Conservation (phyloP, 768 basidiomycete species). For the Sporobolomyces pararoseus region DNA sequence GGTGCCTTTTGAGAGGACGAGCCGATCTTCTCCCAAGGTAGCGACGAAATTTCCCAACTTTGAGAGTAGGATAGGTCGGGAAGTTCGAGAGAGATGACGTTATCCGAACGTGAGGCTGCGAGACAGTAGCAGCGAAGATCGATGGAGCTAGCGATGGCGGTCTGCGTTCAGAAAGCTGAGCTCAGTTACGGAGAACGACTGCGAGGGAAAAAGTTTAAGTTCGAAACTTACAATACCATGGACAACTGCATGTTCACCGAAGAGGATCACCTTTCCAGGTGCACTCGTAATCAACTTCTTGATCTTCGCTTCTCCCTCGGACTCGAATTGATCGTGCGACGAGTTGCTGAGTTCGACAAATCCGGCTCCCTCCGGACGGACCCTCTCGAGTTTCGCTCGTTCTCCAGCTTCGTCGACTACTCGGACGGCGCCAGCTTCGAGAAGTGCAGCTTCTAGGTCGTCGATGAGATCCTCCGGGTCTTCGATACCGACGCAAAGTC, state of each 20-base stretch:
- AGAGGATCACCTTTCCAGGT: constrained; percentile 95
- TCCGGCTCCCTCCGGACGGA: neutral
- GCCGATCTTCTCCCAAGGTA: constrained; percentile 67
- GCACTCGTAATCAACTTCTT: constrained; percentile 76
- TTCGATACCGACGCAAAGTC: constrained; percentile 96
- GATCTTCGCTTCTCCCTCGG: constrained; percentile 4
- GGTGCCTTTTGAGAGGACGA: constrained; percentile 54
- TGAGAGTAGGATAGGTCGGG: constrained; percentile 72
- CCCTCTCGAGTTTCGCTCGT: constrained; percentile 40
- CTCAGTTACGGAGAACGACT: neutral
- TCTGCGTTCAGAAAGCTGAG: constrained; percentile 54
- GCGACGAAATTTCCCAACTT: constrained; percentile 71
- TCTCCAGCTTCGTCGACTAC: constrained; percentile 43
- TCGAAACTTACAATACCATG: constrained; percentile 78
- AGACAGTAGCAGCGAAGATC: constrained; percentile 92
- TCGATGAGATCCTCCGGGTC: constrained; percentile 88
- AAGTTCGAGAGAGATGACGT: constrained; percentile 69
- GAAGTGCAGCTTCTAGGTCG: constrained; percentile 86
- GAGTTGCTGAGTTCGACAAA: neutral
- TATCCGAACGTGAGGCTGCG: constrained; percentile 68
- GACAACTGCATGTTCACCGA: constrained; percentile 98
- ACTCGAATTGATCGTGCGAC: neutral
- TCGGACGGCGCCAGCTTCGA: constrained; percentile 82
- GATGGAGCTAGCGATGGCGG: constrained; percentile 89
- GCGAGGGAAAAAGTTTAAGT: neutral